Percentiles rank a stretch among this genome's conserved stretches.
These are phyloP conservation scores for Apiotrichum laibachii DNA, from an alignment of 1,284 basidiomycete genomes.

Conservation along the genomic window DNA sequence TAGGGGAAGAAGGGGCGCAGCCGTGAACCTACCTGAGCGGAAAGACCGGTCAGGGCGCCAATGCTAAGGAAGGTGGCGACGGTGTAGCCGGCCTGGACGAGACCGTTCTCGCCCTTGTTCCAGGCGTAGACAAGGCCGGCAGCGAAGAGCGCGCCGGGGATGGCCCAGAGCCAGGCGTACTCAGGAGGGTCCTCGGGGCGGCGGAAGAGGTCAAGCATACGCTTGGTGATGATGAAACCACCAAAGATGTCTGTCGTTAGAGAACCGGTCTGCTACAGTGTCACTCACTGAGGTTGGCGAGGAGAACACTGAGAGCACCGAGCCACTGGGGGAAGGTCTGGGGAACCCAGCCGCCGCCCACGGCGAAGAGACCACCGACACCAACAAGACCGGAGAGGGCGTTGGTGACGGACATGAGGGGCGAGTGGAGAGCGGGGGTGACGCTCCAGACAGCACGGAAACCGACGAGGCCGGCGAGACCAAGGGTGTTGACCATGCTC, in stretches of 20 bases:
- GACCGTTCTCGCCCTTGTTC: constrained; percentile 74
- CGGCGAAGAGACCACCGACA: constrained; percentile 77
- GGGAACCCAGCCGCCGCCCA: constrained; percentile 80
- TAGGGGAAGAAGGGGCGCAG: background rate
- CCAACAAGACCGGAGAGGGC: constrained; percentile 65
- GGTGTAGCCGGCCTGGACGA: constrained; percentile 79
- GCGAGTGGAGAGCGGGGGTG: constrained; percentile 71
- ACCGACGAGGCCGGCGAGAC: constrained; percentile 65
- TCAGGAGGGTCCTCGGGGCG: constrained; percentile 78
- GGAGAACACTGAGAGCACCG: constrained; percentile 72
- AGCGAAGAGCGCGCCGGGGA: constrained; percentile 73
- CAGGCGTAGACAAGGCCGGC: constrained; percentile 75
- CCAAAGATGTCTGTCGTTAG: constrained; percentile 63
- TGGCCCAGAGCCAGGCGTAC: constrained; percentile 72
- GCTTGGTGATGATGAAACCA: constrained; percentile 77
- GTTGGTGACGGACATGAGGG: constrained; percentile 50
- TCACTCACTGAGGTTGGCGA: constrained; percentile 65
- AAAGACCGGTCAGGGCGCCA: constrained; percentile 53
- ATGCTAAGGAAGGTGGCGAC: constrained; percentile 78
- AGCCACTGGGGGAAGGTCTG: constrained; percentile 72
- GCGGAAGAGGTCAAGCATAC: constrained; percentile 87
- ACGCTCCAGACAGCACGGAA: constrained; percentile 86
- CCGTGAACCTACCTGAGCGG: constrained; percentile 31
- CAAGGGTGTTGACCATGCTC: constrained; percentile 79
- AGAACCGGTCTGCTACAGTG: background rate